Conservation (phyloP, 768 basidiomycete species). For the Lyophyllum shimeji region DNA sequence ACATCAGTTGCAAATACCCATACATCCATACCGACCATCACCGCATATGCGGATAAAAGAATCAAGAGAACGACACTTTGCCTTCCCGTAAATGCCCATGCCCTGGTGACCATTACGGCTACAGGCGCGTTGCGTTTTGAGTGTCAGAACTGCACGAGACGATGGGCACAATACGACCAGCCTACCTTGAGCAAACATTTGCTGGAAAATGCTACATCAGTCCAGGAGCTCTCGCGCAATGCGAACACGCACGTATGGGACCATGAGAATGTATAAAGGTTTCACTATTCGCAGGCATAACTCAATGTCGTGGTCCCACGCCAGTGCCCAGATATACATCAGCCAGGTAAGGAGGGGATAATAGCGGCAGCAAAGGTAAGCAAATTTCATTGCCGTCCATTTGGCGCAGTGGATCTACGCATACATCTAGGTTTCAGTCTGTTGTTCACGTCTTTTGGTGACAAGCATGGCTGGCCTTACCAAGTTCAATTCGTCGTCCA, state of each 20-base stretch:
- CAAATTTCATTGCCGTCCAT: slow-evolving; percentile 22
- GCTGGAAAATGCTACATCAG: slow-evolving; percentile 5
- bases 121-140: too few species aligned
- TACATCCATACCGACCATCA: slow-evolving; percentile 17
- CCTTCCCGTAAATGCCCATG: slow-evolving; percentile 28
- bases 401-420: slow-evolving; percentile 21
- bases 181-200: slow-evolving; percentile 20
- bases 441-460: too few species aligned
- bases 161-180: too few species aligned
- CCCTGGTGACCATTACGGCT: slow-evolving; percentile 20
- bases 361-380: slow-evolving; percentile 25
- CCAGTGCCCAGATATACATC: slow-evolving; percentile 23
- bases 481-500: slow-evolving; percentile 21
- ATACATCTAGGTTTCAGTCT: background rate
- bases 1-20: slow-evolving; percentile 24
- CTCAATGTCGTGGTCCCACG: slow-evolving; percentile 17
- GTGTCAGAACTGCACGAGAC: too few species aligned
- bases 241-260: slow-evolving; percentile 22
- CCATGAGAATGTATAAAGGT: slow-evolving; percentile 20
- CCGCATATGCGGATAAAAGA: slow-evolving; percentile 15
- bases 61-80: slow-evolving; percentile 6
- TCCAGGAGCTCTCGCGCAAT: background rate
- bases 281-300: slow-evolving; percentile 19
- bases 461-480: slow-evolving; percentile 2
- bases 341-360: slow-evolving; percentile 25